Evolutionary conservation across 306 rosid species (phyloP).

Genomic region (Prosopis cineraria): DNA sequence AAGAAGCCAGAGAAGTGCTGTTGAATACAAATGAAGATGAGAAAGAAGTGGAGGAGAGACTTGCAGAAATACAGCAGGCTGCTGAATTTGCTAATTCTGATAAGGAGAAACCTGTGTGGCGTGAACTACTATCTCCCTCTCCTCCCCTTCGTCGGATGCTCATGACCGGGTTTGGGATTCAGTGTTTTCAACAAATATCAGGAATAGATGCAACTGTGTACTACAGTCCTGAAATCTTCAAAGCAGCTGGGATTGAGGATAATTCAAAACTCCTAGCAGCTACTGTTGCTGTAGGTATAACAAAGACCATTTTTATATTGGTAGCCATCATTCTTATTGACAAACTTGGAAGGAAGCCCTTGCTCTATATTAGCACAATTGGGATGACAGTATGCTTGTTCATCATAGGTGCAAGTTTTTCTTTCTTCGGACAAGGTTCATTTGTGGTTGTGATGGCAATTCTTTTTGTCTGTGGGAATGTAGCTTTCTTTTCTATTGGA

Average conservation of each 20-base stretch:
- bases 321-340: slow-evolving; percentile 79
- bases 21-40: slow-evolving; percentile 73
- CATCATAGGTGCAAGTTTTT: slow-evolving; percentile 53
- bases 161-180: slow-evolving; percentile 85
- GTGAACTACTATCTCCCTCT: slow-evolving; percentile 71
- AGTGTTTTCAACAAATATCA: slow-evolving; percentile 95
- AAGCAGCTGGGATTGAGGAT: slow-evolving; percentile 69
- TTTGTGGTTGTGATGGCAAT: slow-evolving; percentile 52
- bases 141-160: slow-evolving; percentile 79
- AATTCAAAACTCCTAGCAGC: slow-evolving; percentile 75
- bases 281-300: slow-evolving; percentile 83
- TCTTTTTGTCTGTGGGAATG: slow-evolving; percentile 83
- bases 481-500: slow-evolving; percentile 94
- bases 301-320: slow-evolving; percentile 79
- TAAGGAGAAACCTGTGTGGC: slow-evolving; percentile 68
- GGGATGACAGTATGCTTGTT: slow-evolving; percentile 93
- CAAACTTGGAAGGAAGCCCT: slow-evolving; percentile 83
- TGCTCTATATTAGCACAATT: slow-evolving; percentile 80
- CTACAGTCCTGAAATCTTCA: slow-evolving; percentile 83
- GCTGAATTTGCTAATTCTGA: slow-evolving; percentile 60
- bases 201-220: slow-evolving; percentile 96
- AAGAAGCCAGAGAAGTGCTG: slow-evolving; percentile 82
- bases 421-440: slow-evolving; percentile 58
- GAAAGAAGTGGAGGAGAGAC: slow-evolving; percentile 85
- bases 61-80: slow-evolving; percentile 76